A percentile compares a stretch with the other conserved stretches of the same genome.
Evolutionary conservation across 1,139 yeast species (phyloP).

Genomic region (Saccharomyces hybrid): DNA sequence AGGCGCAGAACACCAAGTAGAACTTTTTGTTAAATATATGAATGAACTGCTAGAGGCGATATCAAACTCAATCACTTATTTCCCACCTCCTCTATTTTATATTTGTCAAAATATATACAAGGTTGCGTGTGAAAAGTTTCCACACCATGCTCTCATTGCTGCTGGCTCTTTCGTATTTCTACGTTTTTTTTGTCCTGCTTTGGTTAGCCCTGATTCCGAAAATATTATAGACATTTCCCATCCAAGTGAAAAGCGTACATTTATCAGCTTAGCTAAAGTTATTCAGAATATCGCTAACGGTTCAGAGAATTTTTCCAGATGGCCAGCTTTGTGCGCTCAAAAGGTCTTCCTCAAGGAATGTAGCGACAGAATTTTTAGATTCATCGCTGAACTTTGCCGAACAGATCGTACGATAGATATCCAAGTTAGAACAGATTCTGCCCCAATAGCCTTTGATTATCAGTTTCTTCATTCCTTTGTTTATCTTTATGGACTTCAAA

Average conservation of each 20-base stretch:
- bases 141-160: too few relatives aligned
- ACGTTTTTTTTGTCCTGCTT: too few relatives aligned
- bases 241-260: conserved; percentile 53
- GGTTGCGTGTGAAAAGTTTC: too few relatives aligned
- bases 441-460: conserved; percentile 34
- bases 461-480: conserved; percentile 58
- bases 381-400: conserved; percentile 37
- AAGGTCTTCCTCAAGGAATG: conserved; percentile 40
- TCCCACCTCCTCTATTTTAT: too few relatives aligned
- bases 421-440: conserved; percentile 11
- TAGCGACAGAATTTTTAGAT: conserved; percentile 41
- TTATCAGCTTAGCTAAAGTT: conserved; percentile 76
- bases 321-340: conserved; percentile 46
- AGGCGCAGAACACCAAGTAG: too few relatives aligned
- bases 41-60: too few relatives aligned
- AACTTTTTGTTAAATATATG: too few relatives aligned
- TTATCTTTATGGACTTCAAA: conserved; percentile 47
- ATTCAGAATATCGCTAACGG: conserved; percentile 87
- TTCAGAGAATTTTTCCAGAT: conserved; percentile 48
- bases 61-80: too few relatives aligned
- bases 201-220: too few relatives aligned
- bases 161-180: too few relatives aligned
- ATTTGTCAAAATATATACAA: too few relatives aligned
- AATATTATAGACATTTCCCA: too few relatives aligned
- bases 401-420: conserved; percentile 17